A percentile compares a stretch with the other conserved stretches of the same genome.
phyloP scores from a whole-genome alignment of 192 early-diverging fungal species.

The Linderina pennispora region DNA sequence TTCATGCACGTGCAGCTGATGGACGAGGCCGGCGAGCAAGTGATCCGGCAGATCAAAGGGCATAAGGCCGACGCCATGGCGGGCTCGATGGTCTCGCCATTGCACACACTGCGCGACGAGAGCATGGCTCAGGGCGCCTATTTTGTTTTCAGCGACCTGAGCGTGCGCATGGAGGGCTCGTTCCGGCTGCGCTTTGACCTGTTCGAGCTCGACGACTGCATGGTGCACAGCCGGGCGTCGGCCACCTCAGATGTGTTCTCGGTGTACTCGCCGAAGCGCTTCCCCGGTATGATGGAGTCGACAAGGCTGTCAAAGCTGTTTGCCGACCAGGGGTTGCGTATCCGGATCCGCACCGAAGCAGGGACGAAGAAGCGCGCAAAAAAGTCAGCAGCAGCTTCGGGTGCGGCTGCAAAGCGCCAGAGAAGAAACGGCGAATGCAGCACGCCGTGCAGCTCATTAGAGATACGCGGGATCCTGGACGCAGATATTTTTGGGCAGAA shows the following conservation, averaged over 20 bases:
- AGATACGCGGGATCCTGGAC: no score
- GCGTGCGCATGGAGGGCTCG: slow-evolving; percentile 83
- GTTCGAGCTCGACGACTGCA: slow-evolving; percentile 76
- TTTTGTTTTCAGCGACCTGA: slow-evolving; percentile 94
- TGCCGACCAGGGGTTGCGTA: slow-evolving; percentile 92
- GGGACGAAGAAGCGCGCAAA: slow-evolving; percentile 44
- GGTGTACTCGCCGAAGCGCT: slow-evolving; percentile 91
- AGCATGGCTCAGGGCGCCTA: slow-evolving; percentile 77
- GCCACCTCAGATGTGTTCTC: slow-evolving; percentile 72
- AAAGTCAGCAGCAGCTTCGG: no score
- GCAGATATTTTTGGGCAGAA: no score
- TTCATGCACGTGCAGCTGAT: slow-evolving; percentile 91
- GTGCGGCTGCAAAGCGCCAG: slow-evolving; percentile 11
- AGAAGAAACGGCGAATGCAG: no score
- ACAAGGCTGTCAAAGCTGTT: slow-evolving; percentile 83
- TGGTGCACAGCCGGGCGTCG: slow-evolving; percentile 40
- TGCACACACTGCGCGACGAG: slow-evolving; percentile 84
- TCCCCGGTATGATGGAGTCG: slow-evolving; percentile 93
- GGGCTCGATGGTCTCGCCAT: slow-evolving; percentile 86
- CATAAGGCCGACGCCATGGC: slow-evolving; percentile 71
- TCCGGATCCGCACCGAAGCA: slow-evolving; percentile 88
- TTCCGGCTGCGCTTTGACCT: slow-evolving; percentile 77
- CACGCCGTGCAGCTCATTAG: no score
- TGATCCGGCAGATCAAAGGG: slow-evolving; percentile 77
- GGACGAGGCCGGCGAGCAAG: slow-evolving; percentile 61